phyloP scores from a whole-genome alignment of 2,329 filamentous ascomycete genomes.

The Aspergillus eucalypticola region DNA sequence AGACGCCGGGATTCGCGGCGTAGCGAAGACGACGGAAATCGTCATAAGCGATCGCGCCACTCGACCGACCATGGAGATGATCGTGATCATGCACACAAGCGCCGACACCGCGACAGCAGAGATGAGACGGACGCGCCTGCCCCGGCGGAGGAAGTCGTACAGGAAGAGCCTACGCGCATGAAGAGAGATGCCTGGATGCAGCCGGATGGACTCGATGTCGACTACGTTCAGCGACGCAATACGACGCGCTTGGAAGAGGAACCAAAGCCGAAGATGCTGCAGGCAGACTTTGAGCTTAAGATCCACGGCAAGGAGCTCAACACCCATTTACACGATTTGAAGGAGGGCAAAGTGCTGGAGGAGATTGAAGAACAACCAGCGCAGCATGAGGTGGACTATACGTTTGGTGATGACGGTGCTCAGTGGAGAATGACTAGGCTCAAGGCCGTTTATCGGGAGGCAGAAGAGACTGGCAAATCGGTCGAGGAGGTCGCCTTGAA shows the following conservation, averaged over 20 bases:
- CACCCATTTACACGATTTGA: slow-evolving; percentile 63
- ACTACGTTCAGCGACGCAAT: slow-evolving; percentile 69
- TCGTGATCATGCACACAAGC: slow-evolving; percentile 50
- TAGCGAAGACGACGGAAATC: slow-evolving; percentile 56
- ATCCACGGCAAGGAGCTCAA: slow-evolving; percentile 84
- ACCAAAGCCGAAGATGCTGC: slow-evolving; percentile 42
- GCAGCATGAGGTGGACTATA: slow-evolving; percentile 71
- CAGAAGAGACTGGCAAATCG: slow-evolving; percentile 69
- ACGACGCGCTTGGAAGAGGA: slow-evolving; percentile 54
- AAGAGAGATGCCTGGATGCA: slow-evolving; percentile 94
- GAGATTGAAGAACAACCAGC: slow-evolving; percentile 56
- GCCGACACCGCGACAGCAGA: slow-evolving; percentile 42
- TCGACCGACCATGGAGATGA: slow-evolving; percentile 55
- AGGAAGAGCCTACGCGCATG: slow-evolving; percentile 49
- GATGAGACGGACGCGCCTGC: slow-evolving; percentile 45
- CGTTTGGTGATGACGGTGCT: slow-evolving; percentile 84
- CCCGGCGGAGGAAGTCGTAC: slow-evolving; percentile 28
- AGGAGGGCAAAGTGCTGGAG: slow-evolving; percentile 57
- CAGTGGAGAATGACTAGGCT: slow-evolving; percentile 97
- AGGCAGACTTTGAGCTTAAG: slow-evolving; percentile 65
- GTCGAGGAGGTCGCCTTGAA: slow-evolving; percentile 83
- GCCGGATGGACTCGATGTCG: slow-evolving; percentile 76
- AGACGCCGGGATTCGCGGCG: slow-evolving; percentile 44
- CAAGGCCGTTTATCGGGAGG: slow-evolving; percentile 77
- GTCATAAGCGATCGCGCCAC: slow-evolving; percentile 66